Base-by-base conservation (phyloP, 2,329 filamentous ascomycete species). In the Fusarium pseudocircinatum region DNA sequence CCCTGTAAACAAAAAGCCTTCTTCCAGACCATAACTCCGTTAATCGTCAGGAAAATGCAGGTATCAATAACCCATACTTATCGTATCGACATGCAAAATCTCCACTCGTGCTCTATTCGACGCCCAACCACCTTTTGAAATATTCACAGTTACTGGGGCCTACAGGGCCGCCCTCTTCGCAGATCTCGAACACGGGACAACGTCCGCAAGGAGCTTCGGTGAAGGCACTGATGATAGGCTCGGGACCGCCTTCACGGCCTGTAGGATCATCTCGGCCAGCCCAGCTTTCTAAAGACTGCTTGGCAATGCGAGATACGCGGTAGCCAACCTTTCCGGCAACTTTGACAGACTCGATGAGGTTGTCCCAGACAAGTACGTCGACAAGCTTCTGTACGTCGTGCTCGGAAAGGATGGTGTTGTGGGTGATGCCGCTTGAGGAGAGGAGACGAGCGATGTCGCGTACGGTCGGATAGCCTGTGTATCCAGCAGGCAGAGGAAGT, bases 141-240 rank as follows among this genome's bases (percentile, higher is more conserved):
- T 99, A 99, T 60, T 94, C 92, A 82, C 96, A 99, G 57, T 93
- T 97, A 73, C 91, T 92, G 1, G 96, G 94, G 78, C 92, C 97
- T 28, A 99, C 94, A 1, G 95, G 94, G 0, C 96, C 96, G 12
- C 94, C 95, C 69, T 97, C 94, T 74, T 94, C 93, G 80, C 96
- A 99, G 4, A 98, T 87, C 65, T 96, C 93, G 80, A 97, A 97
- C 6, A 98, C 96, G 0, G 96, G 96, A 82, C 96, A 99, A 62
- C 91, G 88, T 4, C 96, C 95, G 81, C 96, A 99, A 2, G 96
- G 96, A 6, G 93, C 92, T 81, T 98, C 95, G 4, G 94, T 97
- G 74, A 96, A 90, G 7, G 93, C 93, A 76, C 95, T 97, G 74
- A 87, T 78, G 59, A 83, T 83, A 22, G 85, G 82, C 57, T 85